These are phyloP conservation scores for Tillandsia leiboldiana DNA, from an alignment of 176 grass and related monocot genomes.

Conservation along the genomic window DNA sequence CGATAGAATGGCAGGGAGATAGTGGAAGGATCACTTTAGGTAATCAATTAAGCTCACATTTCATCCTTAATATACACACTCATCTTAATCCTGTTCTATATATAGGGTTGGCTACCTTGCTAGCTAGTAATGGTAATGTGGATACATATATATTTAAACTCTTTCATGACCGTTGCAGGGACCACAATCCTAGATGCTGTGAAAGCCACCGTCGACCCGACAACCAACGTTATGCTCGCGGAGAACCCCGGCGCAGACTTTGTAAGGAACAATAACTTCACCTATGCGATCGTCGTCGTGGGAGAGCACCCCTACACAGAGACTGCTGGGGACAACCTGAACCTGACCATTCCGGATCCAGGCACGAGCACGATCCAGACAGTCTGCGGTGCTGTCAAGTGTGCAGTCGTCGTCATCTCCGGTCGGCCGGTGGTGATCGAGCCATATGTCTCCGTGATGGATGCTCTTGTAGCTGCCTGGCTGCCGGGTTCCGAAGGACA, in stretches of 20 bases:
- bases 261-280: conserved; percentile 56
- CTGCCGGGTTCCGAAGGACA: conserved; percentile 75
- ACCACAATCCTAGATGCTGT: conserved; percentile 85
- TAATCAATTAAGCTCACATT: background rate
- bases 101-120: background rate
- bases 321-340: conserved; percentile 71
- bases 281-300: conserved; percentile 71
- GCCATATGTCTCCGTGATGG: conserved; percentile 38
- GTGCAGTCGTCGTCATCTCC: conserved; percentile 62
- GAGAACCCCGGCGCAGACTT: conserved; percentile 71
- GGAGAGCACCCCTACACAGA: conserved; percentile 87
- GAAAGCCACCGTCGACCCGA: conserved; percentile 59
- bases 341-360: conserved; percentile 89
- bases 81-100: too few relatives aligned
- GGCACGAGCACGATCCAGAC: conserved; percentile 61
- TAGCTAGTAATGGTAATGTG: background rate
- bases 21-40: conserved; percentile 47
- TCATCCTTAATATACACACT: too few relatives aligned
- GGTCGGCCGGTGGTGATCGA: conserved; percentile 79
- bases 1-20: conserved; percentile 79
- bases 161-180: conserved; percentile 14
- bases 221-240: conserved; percentile 59
- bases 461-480: conserved; percentile 81
- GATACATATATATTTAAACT: background rate
- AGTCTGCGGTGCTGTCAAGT: conserved; percentile 48